Evolutionary conservation across 2,329 filamentous ascomycete genomes (phyloP).

Genomic region (Sarocladium kiliense): DNA sequence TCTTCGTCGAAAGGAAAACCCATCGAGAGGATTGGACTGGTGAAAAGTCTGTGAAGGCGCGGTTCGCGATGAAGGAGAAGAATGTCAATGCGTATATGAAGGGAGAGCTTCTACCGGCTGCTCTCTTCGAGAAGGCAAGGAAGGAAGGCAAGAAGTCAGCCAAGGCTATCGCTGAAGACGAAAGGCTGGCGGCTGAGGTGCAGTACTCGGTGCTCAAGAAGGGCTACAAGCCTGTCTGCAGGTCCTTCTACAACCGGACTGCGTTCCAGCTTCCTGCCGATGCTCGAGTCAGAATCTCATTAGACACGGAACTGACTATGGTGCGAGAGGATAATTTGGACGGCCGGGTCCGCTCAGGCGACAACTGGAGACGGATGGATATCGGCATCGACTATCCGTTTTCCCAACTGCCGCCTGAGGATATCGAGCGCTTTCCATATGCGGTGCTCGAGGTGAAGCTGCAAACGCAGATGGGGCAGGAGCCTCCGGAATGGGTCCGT

Average conservation of each 20-base stretch:
- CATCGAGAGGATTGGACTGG: constrained; percentile 99
- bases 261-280: constrained; percentile 97
- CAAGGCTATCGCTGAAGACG: constrained; percentile 85
- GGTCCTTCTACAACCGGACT: constrained; percentile 97
- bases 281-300: constrained; percentile 89
- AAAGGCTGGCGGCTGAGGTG: constrained; percentile 83
- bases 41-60: constrained; percentile 97
- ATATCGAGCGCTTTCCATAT: constrained; percentile 90
- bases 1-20: constrained; percentile 96
- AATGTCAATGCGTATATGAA: constrained; percentile 87
- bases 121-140: constrained; percentile 93
- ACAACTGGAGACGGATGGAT: constrained; percentile 96
- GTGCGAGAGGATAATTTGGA: constrained; percentile 92
- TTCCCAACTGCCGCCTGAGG: constrained; percentile 75
- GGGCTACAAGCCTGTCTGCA: constrained; percentile 80
- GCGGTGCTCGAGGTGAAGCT: constrained; percentile 96
- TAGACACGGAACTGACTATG: constrained; percentile 96
- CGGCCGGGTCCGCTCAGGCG: constrained; percentile 66
- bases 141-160: constrained; percentile 92
- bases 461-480: constrained; percentile 91
- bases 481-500: constrained; percentile 93
- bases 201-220: constrained; percentile 90
- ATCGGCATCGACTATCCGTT: constrained; percentile 97
- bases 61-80: constrained; percentile 94
- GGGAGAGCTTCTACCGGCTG: constrained; percentile 77